Base-by-base conservation (phyloP, 1,284 basidiomycete genomes). In the Malassezia restricta region DNA sequence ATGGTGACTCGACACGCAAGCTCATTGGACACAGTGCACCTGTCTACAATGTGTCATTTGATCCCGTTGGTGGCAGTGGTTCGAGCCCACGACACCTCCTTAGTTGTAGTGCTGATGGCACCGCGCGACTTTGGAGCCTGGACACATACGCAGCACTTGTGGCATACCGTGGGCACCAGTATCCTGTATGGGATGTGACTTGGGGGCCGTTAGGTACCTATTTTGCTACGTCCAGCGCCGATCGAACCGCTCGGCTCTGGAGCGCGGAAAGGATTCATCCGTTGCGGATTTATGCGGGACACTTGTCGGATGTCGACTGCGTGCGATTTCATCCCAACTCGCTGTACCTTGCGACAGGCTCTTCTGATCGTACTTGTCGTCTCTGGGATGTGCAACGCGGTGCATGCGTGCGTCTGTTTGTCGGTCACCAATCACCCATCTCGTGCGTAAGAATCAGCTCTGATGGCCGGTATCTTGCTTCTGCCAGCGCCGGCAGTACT, bases 331-430 rank as follows among this genome's bases (percentile, higher is more conserved):
- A 99, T 74, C 91, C 92, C 0, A 99, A 99, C 73, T 91, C 89
- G 24, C 76, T 99, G 30, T 99, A 98, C 75, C 81, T 99, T 17
- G 92, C 90, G 1, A 98, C 94, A 0, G 94, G 90, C 3, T 96
- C 91, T 0, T 89, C 85, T 61, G 94, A 99, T 74, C 85, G 87
- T 78, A 91, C 91, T 5, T 88, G 89, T 57, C 82, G 94, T 40
- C 75, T 99, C 35, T 99, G 94, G 94, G 94, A 99, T 71, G 87
- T 95, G n/a, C 94, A 98, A 68, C 82, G 85, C 30, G 94, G 94
- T 5, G 80, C 83, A 3, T 94, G 89, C 73, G 83, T 98, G 4
- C 83, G 94, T 8, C 85, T 98, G 17, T 98, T 98, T 75, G 82
- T 94, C 31, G 94, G 92, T 0, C 94, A 98, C 72, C 86, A 90